A percentile compares a stretch with the other conserved stretches of the same genome.
phyloP scores from a whole-genome alignment of 1,284 basidiomycete genomes.

The Trametes sp. region DNA sequence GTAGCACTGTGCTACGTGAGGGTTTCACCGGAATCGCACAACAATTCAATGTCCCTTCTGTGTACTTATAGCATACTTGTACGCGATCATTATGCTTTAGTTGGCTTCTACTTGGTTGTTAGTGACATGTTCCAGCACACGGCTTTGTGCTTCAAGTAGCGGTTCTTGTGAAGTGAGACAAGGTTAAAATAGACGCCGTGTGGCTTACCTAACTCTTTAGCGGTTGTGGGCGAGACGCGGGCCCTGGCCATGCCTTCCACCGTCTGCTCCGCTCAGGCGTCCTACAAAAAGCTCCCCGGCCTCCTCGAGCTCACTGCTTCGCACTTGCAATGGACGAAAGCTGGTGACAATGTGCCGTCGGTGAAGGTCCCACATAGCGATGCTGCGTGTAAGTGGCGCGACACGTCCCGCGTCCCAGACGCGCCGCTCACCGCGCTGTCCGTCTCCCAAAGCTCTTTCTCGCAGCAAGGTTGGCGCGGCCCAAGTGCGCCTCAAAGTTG shows the following conservation, averaged over 20 bases:
- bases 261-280: conserved; percentile 75
- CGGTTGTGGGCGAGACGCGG: conserved; percentile 2
- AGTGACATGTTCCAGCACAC: no score
- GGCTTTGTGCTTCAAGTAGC: no score
- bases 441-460: conserved; percentile 47
- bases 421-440: conserved; percentile 15
- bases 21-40: no score
- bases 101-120: no score
- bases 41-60: no score
- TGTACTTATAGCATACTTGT: no score
- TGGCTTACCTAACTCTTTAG: not conserved
- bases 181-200: not conserved
- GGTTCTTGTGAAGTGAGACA: not conserved
- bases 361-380: conserved; percentile 68
- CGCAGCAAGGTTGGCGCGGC: conserved; percentile 80
- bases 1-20: no score
- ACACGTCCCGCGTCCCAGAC: conserved; percentile 23
- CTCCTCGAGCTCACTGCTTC: conserved; percentile 72
- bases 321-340: conserved; percentile 77
- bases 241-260: conserved; percentile 54
- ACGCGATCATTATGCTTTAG: no score
- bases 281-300: conserved; percentile 82
- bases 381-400: conserved; percentile 62
- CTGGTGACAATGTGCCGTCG: conserved; percentile 64
- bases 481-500: conserved; percentile 79